phyloP scores from a whole-genome alignment of 2,329 filamentous ascomycete genomes.

The Neonectria neomacrospora region DNA sequence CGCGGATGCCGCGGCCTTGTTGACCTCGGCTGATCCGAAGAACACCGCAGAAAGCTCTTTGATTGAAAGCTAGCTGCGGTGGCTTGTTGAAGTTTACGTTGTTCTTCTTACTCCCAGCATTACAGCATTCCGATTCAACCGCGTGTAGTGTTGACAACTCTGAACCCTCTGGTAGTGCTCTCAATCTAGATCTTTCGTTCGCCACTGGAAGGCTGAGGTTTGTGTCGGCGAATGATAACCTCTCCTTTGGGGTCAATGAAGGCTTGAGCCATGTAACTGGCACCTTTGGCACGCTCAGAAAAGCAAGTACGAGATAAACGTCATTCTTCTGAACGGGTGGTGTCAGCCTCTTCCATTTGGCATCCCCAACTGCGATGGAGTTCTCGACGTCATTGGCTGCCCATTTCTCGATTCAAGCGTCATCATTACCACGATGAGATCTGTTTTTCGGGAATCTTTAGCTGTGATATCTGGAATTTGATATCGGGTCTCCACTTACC shows the following conservation, averaged over 20 bases:
- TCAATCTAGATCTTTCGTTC: constrained; percentile 18
- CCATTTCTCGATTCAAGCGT: constrained; percentile 14
- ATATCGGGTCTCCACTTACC: neutral
- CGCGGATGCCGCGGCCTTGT: constrained; percentile 16
- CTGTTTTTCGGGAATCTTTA: neutral
- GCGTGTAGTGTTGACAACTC: constrained; percentile 4
- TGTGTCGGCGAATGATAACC: constrained; percentile 15
- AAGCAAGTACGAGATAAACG: constrained; percentile 9
- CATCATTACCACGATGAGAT: constrained; percentile 13
- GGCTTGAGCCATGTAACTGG: constrained; percentile 17
- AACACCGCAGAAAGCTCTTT: constrained; percentile 7
- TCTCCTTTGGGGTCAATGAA: constrained; percentile 6
- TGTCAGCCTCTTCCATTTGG: constrained; percentile 11
- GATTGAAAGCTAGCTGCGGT: neutral
- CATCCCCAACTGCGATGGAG: constrained; percentile 7
- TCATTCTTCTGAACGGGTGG: neutral
- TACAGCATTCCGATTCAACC: constrained; percentile 15
- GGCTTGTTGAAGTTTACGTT: no score
- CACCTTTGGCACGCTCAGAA: constrained; percentile 3
- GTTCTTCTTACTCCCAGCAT: constrained; percentile 15
- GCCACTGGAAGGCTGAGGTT: constrained; percentile 12
- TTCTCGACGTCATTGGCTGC: constrained; percentile 12
- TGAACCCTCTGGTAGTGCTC: constrained; percentile 1
- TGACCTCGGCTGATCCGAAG: constrained; percentile 14
- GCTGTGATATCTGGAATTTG: neutral